Evolutionary conservation across 2,329 filamentous ascomycete species (phyloP), one percentile per base, ranked within the genome.

Genomic region (Aspergillus brasiliensis): DNA sequence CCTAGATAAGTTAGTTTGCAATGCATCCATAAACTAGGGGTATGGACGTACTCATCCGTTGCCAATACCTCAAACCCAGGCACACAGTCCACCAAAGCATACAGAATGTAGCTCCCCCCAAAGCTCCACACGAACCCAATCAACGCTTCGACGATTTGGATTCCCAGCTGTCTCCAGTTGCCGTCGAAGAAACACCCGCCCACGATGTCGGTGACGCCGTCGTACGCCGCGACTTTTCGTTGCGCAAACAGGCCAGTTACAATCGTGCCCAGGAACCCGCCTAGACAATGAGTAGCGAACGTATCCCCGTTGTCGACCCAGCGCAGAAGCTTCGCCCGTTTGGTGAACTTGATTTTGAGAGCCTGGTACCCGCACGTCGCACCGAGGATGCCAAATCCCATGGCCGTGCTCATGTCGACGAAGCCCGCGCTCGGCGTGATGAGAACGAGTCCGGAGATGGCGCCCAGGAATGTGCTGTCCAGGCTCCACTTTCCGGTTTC

Each of bases 221-320:
- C 67, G 65, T 84, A 84, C 0, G 80, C 80, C 5, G 82, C 82
- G 4, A 84, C 80, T 49, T 82, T 76, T 60, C 80, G 82, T 44
- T 75, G 73, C 2, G 81, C 82, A 67, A 84, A 83, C 17, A 83
- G 71, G 0, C 82, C 82, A 0, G 82, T 84, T 3, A 76, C 75
- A 11, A 84, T 77, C 0, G 82, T 84, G 0, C 80, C 82, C 0
- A 82, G 67, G 5, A 84, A 72, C 0, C 82, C 82, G 17, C 82
- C 82, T 10, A 84, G 71, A 63, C 82, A 84, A 60, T 84, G 82
- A 3, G 82, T 84, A 5, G 82, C 83, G 65, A 84, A 84, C 0
- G 82, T 84, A 66, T 84, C 82, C 1, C 81, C 82, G 61, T 83
- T 83, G 62, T 84, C 82, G 0, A 84, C 82, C 82, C 81, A 85